Base-by-base conservation (phyloP, 257 asterid genomes). In the Nyctanthes arbortristis region DNA sequence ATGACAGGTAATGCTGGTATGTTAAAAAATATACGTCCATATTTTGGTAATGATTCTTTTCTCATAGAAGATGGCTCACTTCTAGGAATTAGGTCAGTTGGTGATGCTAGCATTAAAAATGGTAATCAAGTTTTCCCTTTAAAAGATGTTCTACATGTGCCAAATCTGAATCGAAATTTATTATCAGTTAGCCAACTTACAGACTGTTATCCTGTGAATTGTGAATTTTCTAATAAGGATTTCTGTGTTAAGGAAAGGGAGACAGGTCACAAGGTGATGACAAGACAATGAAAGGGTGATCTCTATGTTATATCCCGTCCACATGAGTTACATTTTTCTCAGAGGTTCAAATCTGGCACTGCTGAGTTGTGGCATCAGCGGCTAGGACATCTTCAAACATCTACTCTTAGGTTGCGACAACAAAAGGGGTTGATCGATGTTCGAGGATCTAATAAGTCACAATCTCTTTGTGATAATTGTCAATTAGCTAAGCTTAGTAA, bases 171-270 rank as follows among this genome's bases (percentile, higher is more conserved):
- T 6, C 13, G 16, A 9, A 61, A 57, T 7, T 4, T 27, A 29
- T 6, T 57, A 16, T 57, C 14, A 1, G 2, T 28, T 4, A 57
- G 62, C 7, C 30, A 30, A 33, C 45, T 33, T 0, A 7, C 49
- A 3, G 1, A n/a, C 2, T 16, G 18, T 1, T 61, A 11, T 32
- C 29, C 43, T 13, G 22, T 61, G 3, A 61, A 61, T 32, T 33
- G 28, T 33, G 47, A 61, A 33, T 61, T 33, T 16, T 61, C 66
- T 61, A 61, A 33, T 33, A 47, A 31, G 40, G 47, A 61, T 32
- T 61, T 61, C 32, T 61, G 40, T 33, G 27, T 61, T 33, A 61
- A 30, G 66, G 11, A 61, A 31, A 14, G 30, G 30, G n/a, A 61
- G 25, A 61, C 30, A 30, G 40, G 66, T 28, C 47, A 61, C 22